Percentiles rank a stretch among this genome's conserved stretches.
Evolutionary conservation across 129 eudicot species (phyloP).

Genomic region (Helichrysum umbraculigerum): DNA sequence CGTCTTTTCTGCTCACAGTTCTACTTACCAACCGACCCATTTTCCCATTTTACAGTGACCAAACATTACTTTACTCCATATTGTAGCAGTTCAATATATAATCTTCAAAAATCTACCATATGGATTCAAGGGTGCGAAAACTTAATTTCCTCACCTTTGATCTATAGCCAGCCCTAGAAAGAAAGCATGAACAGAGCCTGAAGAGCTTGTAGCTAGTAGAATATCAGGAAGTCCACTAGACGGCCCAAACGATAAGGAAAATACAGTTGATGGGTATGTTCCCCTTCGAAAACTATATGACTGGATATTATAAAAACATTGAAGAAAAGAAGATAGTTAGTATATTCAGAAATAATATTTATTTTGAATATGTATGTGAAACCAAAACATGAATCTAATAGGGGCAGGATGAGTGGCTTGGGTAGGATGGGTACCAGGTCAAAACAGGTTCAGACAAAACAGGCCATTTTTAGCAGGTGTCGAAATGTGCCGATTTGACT

Average conservation of each 20-base stretch:
- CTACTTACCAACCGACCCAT: neutral
- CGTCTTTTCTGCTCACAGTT: neutral
- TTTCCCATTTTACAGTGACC: neutral
- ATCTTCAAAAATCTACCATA: neutral
- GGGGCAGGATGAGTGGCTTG: neutral
- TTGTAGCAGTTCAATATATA: neutral
- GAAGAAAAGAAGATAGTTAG: constrained; percentile 18
- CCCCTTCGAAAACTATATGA: constrained; percentile 95
- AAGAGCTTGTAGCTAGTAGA: constrained; percentile 87
- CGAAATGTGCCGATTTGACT: neutral
- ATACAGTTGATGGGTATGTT: constrained; percentile 78
- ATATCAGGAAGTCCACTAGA: constrained; percentile 76
- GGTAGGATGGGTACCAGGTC: neutral
- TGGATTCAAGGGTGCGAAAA: neutral
- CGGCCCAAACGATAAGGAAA: constrained; percentile 85
- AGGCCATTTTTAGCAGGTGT: neutral
- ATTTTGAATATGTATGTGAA: neutral
- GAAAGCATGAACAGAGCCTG: constrained; percentile 85
- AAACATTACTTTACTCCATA: neutral
- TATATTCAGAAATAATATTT: neutral
- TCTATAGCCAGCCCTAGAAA: constrained; percentile 54
- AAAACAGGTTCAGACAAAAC: neutral
- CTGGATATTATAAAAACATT: constrained; percentile 42
- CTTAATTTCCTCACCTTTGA: constrained; percentile 58
- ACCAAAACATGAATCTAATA: neutral